Conservation (phyloP, 371 early-diverging fungal species). For the Mucor saturninus region DNA sequence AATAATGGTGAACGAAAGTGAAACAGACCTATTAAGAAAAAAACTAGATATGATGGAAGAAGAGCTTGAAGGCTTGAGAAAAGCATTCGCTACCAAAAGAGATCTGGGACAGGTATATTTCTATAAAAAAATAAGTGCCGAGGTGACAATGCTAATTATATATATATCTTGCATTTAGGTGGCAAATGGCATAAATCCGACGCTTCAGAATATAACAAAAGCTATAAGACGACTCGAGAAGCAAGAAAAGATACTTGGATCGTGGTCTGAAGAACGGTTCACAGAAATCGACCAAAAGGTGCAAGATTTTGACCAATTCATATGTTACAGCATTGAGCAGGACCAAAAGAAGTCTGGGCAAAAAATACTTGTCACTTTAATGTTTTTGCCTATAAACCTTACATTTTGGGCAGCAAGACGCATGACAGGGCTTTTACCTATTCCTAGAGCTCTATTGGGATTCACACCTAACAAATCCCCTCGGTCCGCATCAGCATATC, state of each 20-base stretch:
- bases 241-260: slow-evolving; percentile 55
- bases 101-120: slow-evolving; percentile 58
- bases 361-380: slow-evolving; percentile 36
- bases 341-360: slow-evolving; percentile 45
- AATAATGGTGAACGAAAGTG: slow-evolving; percentile 47
- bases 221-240: slow-evolving; percentile 65
- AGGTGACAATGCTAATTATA: slow-evolving; percentile 10
- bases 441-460: slow-evolving; percentile 29
- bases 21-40: slow-evolving; percentile 50
- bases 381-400: slow-evolving; percentile 49
- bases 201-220: slow-evolving; percentile 57
- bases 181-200: slow-evolving; percentile 37
- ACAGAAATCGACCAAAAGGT: slow-evolving; percentile 58
- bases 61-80: slow-evolving; percentile 57
- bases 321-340: slow-evolving; percentile 63
- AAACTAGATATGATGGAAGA: slow-evolving; percentile 59
- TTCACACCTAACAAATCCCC: slow-evolving; percentile 9
- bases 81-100: slow-evolving; percentile 68
- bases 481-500: neutral
- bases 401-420: slow-evolving; percentile 42
- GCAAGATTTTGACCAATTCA: slow-evolving; percentile 60
- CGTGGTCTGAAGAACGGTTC: slow-evolving; percentile 64
- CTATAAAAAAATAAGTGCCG: neutral
- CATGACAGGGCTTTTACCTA: slow-evolving; percentile 33
- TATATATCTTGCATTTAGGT: slow-evolving; percentile 28